phyloP scores from a whole-genome alignment of 2,329 filamentous ascomycete species.

The Lecanicillium sp. region DNA sequence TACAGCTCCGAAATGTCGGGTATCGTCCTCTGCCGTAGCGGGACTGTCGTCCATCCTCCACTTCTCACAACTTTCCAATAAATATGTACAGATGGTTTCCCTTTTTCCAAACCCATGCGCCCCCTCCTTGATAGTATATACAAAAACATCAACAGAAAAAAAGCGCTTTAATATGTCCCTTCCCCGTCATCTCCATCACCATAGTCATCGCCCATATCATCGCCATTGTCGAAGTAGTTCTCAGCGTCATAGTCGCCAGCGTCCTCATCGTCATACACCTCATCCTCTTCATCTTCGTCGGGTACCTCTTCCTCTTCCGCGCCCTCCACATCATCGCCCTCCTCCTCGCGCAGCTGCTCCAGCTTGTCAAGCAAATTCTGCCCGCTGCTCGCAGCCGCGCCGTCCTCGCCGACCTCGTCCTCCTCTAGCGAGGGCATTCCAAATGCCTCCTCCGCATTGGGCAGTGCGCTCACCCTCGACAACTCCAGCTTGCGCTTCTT shows the following conservation, averaged over 20 bases:
- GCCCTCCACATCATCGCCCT: conserved; percentile 40
- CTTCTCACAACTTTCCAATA: neutral
- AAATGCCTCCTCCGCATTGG: conserved; percentile 44
- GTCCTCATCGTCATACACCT: conserved; percentile 49
- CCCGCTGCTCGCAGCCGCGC: conserved; percentile 19
- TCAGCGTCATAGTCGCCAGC: conserved; percentile 56
- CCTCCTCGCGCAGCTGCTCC: conserved; percentile 41
- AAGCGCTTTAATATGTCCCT: conserved; percentile 25
- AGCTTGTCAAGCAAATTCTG: conserved; percentile 35
- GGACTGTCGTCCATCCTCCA: no score
- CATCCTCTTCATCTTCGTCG: conserved; percentile 39
- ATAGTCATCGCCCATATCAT: conserved; percentile 45
- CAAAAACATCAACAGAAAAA: neutral
- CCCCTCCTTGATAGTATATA: no score
- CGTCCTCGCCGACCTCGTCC: conserved; percentile 21
- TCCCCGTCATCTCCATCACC: conserved; percentile 44
- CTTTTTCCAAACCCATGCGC: no score
- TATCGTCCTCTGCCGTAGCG: no score
- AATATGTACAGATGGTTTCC: no score
- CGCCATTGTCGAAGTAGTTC: conserved; percentile 51
- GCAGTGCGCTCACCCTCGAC: conserved; percentile 38
- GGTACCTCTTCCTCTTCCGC: conserved; percentile 43
- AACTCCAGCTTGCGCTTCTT: conserved; percentile 40
- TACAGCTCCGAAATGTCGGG: neutral
- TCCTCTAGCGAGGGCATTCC: conserved; percentile 23